Evolutionary conservation across 345 rosid genomes (phyloP).

Genomic region (Sapria himalayana): DNA sequence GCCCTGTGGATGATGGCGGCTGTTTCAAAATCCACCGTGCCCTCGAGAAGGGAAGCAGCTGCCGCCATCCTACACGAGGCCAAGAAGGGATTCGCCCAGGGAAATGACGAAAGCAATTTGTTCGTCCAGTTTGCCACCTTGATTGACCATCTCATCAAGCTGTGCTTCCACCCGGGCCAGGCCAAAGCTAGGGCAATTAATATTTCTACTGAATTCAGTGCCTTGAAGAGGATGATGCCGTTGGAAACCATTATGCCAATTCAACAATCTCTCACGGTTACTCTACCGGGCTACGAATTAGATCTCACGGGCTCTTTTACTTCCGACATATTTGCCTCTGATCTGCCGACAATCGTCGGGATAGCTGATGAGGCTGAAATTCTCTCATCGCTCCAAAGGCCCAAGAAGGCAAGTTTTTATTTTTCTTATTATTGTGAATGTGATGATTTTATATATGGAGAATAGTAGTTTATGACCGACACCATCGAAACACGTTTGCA

Average conservation of each 20-base stretch:
- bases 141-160: conserved; percentile 71
- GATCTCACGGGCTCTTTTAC: conserved; percentile 25
- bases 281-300: conserved; percentile 39
- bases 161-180: conserved; percentile 85
- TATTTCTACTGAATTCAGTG: conserved; percentile 86
- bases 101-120: conserved; percentile 47
- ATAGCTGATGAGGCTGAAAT: conserved; percentile 94
- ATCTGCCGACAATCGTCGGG: conserved; percentile 74
- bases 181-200: conserved; percentile 57
- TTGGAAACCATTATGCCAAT: conserved; percentile 76
- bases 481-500: no score
- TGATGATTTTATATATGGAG: not conserved
- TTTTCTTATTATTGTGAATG: no score
- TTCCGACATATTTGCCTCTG: conserved; percentile 49
- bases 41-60: conserved; percentile 89
- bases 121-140: conserved; percentile 77
- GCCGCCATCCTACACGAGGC: conserved; percentile 88
- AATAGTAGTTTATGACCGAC: not conserved
- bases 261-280: conserved; percentile 82
- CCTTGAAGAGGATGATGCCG: conserved; percentile 96
- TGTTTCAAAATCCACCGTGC: conserved; percentile 80
- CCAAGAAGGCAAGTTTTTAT: conserved; percentile 67
- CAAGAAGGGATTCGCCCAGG: conserved; percentile 48
- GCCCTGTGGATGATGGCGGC: conserved; percentile 94
- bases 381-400: conserved; percentile 90